Evolutionary conservation across 2,329 filamentous ascomycete genomes (phyloP), one percentile per base, ranked within the genome.

Genomic region (Aspergillus pseudoglaucus): DNA sequence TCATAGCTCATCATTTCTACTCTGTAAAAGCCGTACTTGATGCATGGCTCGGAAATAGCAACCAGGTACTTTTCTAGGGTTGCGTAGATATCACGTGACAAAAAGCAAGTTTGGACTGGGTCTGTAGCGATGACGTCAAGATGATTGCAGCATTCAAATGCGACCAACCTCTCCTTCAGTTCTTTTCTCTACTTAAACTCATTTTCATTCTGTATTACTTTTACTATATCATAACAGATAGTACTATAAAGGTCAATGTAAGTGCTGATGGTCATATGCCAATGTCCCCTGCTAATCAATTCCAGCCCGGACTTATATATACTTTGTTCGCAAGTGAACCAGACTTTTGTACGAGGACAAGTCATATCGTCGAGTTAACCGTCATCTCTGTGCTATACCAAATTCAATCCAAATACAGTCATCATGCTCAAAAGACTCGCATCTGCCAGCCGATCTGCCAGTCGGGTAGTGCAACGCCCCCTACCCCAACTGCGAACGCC

Each of bases 391-490:
- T 17, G 17, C n/a, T 17, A 15, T 18, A 7, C n/a, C 5, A 37
- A n/a, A 7, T 37, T n/a, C n/a, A n/a, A n/a, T n/a, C n/a, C n/a
- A n/a, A n/a, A n/a, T 17, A 20, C 9, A 42, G 22, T 14, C 14
- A 42, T 9, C 6, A 42, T 51, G 38, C n/a, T 51, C 6, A 47
- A 47, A 32, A 23, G 42, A 30, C 18, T 53, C 42, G 33, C 46
- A 10, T 47, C 46, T 18, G 23, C 47, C 33, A 35, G 38, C 44
- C 49, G 22, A 33, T 49, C 23, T 22, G 17, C 10, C 15, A 32
- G 15, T 53, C 37, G 32, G 33, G 15, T 45, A 53, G 27, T 4
- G 35, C 3, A n/a, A 12, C 20, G 44, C 44, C 15, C 4, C 10
- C 25, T 12, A 30, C 25, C n/a, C 23, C 15, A 41, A 43, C 37